Conservation (phyloP, 768 basidiomycete genomes). For the Naganishia kalamii region DNA sequence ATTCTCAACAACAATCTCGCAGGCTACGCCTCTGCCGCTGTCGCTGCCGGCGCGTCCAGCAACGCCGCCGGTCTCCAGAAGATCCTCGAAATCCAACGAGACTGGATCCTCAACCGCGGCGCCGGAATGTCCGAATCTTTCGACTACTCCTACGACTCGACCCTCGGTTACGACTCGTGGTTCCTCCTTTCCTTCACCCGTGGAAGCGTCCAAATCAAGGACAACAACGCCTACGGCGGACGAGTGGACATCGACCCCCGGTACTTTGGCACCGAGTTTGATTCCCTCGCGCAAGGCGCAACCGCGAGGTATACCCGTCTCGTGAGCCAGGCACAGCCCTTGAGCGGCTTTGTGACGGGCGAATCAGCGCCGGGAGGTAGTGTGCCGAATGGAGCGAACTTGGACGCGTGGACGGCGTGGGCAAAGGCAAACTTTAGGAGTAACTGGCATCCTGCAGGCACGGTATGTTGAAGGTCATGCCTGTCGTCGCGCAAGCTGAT, state of each 20-base stretch:
- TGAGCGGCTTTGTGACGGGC: constrained; percentile 5
- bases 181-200: constrained; percentile 38
- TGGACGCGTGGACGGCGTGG: constrained; percentile 33
- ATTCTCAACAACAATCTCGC: constrained; percentile 34
- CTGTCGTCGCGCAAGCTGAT: too few species aligned
- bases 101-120: constrained; percentile 36
- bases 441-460: constrained; percentile 42
- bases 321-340: constrained; percentile 23
- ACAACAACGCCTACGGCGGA: constrained; percentile 30
- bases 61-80: constrained; percentile 28
- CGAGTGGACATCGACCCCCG: constrained; percentile 31
- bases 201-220: constrained; percentile 36
- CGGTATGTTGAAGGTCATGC: too few species aligned
- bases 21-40: constrained; percentile 34
- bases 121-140: constrained; percentile 33
- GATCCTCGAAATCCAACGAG: constrained; percentile 37
- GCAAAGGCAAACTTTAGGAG: constrained; percentile 30
- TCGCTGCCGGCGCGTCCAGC: constrained; percentile 29
- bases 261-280: constrained; percentile 34
- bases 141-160: constrained; percentile 19
- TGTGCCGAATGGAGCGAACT: constrained; percentile 2
- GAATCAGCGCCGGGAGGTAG: constrained; percentile 16
- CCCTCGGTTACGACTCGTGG: constrained; percentile 33
- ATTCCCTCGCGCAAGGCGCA: constrained; percentile 34
- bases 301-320: constrained; percentile 30